Conservation (phyloP, 2,329 filamentous ascomycete species). For the Rugonectria rugulosa region DNA sequence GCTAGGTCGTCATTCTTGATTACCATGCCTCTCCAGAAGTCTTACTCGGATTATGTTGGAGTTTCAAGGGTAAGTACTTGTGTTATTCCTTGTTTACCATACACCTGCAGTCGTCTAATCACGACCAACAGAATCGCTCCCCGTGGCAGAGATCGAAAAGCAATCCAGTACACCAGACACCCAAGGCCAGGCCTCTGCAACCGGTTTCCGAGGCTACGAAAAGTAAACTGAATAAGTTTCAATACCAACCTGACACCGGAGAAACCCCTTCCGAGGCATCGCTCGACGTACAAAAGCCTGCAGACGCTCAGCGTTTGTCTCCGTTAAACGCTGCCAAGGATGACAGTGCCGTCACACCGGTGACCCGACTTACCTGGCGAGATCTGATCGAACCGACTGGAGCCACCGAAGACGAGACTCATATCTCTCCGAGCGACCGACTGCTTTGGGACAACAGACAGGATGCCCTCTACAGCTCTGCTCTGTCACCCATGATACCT, state of each 20-base stretch:
- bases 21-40: conserved; percentile 51
- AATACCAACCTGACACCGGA: conserved; percentile 43
- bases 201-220: conserved; percentile 66
- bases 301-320: conserved; percentile 5
- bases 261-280: conserved; percentile 25
- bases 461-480: conserved; percentile 49
- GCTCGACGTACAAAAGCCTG: conserved; percentile 20
- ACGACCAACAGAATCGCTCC: conserved; percentile 44
- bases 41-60: conserved; percentile 48
- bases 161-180: conserved; percentile 52
- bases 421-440: conserved; percentile 66
- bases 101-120: conserved; percentile 5
- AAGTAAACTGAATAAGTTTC: conserved; percentile 67
- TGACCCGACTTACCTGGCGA: conserved; percentile 62
- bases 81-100: conserved; percentile 6
- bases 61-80: conserved; percentile 42
- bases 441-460: conserved; percentile 67
- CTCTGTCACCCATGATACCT: conserved; percentile 57
- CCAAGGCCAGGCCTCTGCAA: conserved; percentile 49
- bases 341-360: conserved; percentile 52
- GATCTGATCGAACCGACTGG: conserved; percentile 60
- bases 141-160: conserved; percentile 65
- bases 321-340: conserved; percentile 30
- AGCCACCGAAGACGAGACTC: conserved; percentile 53
- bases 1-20: conserved; percentile 21